Percentiles rank a stretch among this genome's conserved stretches.
phyloP scores from a whole-genome alignment of 2,329 filamentous ascomycete species.

The Emmonsia crescens region DNA sequence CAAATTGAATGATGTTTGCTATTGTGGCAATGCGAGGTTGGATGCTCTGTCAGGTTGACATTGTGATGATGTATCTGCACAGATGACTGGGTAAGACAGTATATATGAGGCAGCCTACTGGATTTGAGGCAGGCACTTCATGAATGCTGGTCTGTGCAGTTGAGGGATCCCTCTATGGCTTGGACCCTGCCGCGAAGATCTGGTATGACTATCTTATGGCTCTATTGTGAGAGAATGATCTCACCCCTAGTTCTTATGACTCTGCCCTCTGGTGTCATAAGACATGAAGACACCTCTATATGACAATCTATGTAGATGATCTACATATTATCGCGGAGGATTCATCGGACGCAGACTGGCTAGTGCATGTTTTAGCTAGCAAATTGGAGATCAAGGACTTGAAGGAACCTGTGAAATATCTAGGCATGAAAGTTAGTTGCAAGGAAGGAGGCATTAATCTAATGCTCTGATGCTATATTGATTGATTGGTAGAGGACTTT shows the following conservation, averaged over 20 bases:
- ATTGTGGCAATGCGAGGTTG: not conserved
- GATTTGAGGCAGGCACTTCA: not conserved
- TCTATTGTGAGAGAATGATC: not conserved
- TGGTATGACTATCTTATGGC: not conserved
- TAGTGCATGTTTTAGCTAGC: rapidly evolving
- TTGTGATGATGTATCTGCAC: not conserved
- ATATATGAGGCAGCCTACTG: not conserved
- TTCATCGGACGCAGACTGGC: not conserved
- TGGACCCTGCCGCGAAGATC: not conserved
- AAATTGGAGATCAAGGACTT: not conserved
- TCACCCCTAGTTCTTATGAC: not conserved
- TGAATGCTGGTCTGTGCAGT: not conserved
- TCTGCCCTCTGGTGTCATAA: not conserved
- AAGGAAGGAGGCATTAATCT: not conserved
- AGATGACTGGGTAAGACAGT: not conserved
- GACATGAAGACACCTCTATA: not conserved
- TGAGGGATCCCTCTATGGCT: not conserved
- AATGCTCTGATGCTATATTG: not conserved
- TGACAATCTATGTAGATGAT: not conserved
- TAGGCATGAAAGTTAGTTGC: not conserved
- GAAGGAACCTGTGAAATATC: not conserved
- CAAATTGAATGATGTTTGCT: not conserved
- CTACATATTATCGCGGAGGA: not conserved
- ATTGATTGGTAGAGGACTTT: not conserved
- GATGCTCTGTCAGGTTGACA: not conserved